Base-by-base conservation (phyloP, 306 rosid species). In the Vicia villosa region DNA sequence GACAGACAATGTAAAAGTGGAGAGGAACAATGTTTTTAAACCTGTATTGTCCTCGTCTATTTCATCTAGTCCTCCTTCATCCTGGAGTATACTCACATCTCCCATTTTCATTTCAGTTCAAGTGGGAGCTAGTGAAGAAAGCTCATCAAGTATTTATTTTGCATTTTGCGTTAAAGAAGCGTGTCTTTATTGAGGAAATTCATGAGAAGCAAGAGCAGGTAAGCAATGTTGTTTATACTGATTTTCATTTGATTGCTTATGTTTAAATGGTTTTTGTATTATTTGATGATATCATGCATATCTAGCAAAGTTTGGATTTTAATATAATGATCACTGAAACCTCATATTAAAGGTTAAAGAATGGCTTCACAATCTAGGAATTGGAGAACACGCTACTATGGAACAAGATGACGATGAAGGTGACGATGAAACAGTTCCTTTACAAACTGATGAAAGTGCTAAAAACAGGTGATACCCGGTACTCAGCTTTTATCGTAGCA, bases 301-400 rank as follows among this genome's bases (percentile, higher is more conserved):
- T 77, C 55, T 72, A 47, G 74, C 70, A 70, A 69, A 72, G 77
- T 69, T 84, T 85, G 86, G 83, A 90, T 72, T 83, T 83, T 92
- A 84, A 92, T 95, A 68, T 76, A 72, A 77, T 84, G 84, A 80
- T 81, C 73, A 47, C 84, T 91, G 87, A 82, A 82, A 89, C 66
- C 79, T 89, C 78, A 83, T 87, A 91, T 88, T 86, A 83, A 79
- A 95, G 99, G 99, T 95, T 89, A 95, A 91, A 95, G 99, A 95
- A 87, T 95, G 99, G 99, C 99, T 95, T 89, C 96, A 89, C 88
- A 95, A 91, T 91, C 99, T 95, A 95, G 99, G 99, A 95, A 91
- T 95, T 52, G 99, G 92, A 79, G 99, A 95, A 59, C 81, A 89
- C 65, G 63, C 81, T 10, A 63, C 86, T 11, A 82, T 89, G 72